A percentile compares a stretch with the other conserved stretches of the same genome.
phyloP scores from a whole-genome alignment of 2,329 filamentous ascomycete genomes.

The Endothia cerciana region DNA sequence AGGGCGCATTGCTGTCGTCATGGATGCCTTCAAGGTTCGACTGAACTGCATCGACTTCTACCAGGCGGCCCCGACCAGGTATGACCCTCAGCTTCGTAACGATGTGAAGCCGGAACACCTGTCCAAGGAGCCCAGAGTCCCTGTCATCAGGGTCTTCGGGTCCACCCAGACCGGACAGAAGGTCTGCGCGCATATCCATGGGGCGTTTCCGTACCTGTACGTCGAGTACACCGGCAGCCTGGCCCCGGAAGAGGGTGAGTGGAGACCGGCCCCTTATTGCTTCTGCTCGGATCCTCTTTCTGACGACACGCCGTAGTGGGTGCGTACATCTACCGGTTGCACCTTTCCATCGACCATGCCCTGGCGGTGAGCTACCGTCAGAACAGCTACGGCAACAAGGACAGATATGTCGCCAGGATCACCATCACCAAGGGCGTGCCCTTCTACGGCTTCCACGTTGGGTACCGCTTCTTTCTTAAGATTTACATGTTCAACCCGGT shows the following conservation, averaged over 20 bases:
- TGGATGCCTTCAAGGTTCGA: conserved; percentile 83
- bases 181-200: conserved; percentile 93
- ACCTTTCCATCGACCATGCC: conserved; percentile 88
- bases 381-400: conserved; percentile 69
- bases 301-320: conserved; percentile 56
- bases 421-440: conserved; percentile 90
- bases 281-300: neutral
- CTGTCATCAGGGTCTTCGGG: conserved; percentile 88
- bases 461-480: conserved; percentile 89
- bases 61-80: conserved; percentile 74
- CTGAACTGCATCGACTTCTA: conserved; percentile 97
- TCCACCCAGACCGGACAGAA: conserved; percentile 94
- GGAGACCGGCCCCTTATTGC: neutral
- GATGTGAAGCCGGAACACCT: conserved; percentile 62
- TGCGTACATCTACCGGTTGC: conserved; percentile 75
- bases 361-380: conserved; percentile 83
- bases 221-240: conserved; percentile 79
- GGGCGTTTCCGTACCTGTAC: conserved; percentile 94
- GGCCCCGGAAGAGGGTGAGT: conserved; percentile 67
- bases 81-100: conserved; percentile 79
- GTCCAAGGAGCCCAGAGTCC: conserved; percentile 72
- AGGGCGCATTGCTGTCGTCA: conserved; percentile 33
- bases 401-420: conserved; percentile 83
- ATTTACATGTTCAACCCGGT: conserved; percentile 90
- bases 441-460: conserved; percentile 95